These are phyloP conservation scores for Fusarium tricinctum DNA, from an alignment of 2,329 filamentous ascomycete species.

Conservation along the genomic window DNA sequence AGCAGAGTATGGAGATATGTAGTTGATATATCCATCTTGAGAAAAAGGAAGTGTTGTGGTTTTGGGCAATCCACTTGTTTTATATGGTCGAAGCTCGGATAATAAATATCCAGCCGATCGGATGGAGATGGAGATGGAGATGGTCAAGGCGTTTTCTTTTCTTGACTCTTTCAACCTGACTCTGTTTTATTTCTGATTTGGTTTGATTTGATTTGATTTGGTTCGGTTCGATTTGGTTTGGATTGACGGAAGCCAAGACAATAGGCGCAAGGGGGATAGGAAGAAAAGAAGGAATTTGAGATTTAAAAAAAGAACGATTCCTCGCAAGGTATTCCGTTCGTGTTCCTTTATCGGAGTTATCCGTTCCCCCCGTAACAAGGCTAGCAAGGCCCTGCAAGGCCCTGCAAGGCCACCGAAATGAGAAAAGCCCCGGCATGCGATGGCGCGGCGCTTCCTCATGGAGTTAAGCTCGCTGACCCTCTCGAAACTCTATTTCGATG, in stretches of 20 bases:
- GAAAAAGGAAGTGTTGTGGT: background rate
- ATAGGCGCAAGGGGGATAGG: background rate
- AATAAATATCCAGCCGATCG: background rate
- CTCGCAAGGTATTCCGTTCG: background rate
- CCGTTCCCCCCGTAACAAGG: slow-evolving; percentile 1
- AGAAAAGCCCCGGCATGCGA: slow-evolving; percentile 34
- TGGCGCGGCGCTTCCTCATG: slow-evolving; percentile 45
- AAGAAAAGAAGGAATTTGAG: background rate
- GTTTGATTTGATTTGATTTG: background rate
- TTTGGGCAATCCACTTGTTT: background rate
- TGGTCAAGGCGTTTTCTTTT: slow-evolving; percentile 4
- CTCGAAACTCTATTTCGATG: slow-evolving; percentile 41
- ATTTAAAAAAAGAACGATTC: slow-evolving; percentile 5
- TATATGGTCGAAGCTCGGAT: slow-evolving; percentile 22
- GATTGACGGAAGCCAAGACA: background rate
- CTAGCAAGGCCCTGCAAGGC: background rate
- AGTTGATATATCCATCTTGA: slow-evolving; percentile 30
- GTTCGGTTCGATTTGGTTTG: background rate
- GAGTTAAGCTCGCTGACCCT: slow-evolving; percentile 33
- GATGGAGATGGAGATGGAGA: background rate
- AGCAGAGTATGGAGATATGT: background rate
- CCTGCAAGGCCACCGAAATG: slow-evolving; percentile 3
- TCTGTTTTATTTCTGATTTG: background rate
- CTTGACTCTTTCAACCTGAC: slow-evolving; percentile 7
- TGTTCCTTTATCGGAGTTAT: slow-evolving; percentile 1